Conservation (phyloP, 805 yeast genomes). For the Monosporozyma solicola region DNA sequence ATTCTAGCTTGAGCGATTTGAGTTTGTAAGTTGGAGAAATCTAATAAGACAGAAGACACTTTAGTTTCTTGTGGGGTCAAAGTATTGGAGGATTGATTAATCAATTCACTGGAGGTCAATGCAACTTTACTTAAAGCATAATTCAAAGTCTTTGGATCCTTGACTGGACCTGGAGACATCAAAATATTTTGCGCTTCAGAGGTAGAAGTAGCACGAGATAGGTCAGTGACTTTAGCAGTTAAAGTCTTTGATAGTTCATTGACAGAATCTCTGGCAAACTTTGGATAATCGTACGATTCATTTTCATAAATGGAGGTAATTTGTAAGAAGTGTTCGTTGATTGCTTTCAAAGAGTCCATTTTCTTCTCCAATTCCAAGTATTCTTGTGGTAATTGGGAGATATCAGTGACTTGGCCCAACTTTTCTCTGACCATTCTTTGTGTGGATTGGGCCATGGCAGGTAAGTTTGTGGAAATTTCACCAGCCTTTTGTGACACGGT, state of each 20-base stretch:
- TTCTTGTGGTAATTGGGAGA: slow-evolving; percentile 77
- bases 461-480: slow-evolving; percentile 44
- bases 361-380: slow-evolving; percentile 64
- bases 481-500: slow-evolving; percentile 28
- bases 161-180: slow-evolving; percentile 38
- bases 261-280: slow-evolving; percentile 63
- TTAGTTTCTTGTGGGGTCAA: slow-evolving; percentile 31
- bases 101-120: slow-evolving; percentile 33
- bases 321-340: slow-evolving; percentile 49
- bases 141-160: slow-evolving; percentile 67
- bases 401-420: slow-evolving; percentile 72
- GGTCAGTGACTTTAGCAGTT: slow-evolving; percentile 52
- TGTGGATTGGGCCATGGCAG: slow-evolving; percentile 75
- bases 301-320: slow-evolving; percentile 53
- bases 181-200: slow-evolving; percentile 77
- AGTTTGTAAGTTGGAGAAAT: slow-evolving; percentile 60
- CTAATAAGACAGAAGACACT: slow-evolving; percentile 48
- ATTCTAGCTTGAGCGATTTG: slow-evolving; percentile 75
- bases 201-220: slow-evolving; percentile 65
- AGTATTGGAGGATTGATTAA: slow-evolving; percentile 11
- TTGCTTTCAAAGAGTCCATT: slow-evolving; percentile 62
- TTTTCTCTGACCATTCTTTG: slow-evolving; percentile 69
- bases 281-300: slow-evolving; percentile 80
- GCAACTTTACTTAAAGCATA: slow-evolving; percentile 77
- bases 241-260: slow-evolving; percentile 61